These are phyloP conservation scores for Rhodotorula sp. DNA, from an alignment of 1,284 basidiomycete genomes.

Conservation along the genomic window DNA sequence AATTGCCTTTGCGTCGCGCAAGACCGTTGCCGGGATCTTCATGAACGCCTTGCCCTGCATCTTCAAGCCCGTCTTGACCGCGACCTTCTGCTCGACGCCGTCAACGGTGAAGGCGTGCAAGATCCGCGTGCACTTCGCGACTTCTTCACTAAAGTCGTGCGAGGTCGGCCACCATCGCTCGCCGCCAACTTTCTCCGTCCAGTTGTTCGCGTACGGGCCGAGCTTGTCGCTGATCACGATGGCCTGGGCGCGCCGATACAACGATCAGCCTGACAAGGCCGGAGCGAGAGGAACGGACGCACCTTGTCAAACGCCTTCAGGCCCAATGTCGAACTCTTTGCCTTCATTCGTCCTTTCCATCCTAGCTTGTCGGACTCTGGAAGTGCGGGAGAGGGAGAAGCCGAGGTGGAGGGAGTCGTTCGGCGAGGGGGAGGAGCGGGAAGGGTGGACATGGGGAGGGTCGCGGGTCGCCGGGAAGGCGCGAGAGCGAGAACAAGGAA, in stretches of 20 bases:
- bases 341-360: conserved; percentile 18
- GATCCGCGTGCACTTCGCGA: conserved; percentile 52
- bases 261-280: neutral
- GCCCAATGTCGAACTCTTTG: conserved; percentile 9
- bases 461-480: too few relatives aligned
- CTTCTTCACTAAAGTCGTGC: conserved; percentile 53
- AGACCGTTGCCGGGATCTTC: conserved; percentile 57
- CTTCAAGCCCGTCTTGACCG: conserved; percentile 37
- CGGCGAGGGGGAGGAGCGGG: neutral
- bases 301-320: conserved; percentile 24
- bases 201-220: conserved; percentile 40
- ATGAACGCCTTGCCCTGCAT: conserved; percentile 52
- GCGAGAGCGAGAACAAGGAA: neutral
- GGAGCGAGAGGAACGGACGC: neutral
- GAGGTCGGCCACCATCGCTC: conserved; percentile 51
- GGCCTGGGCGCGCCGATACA: neutral
- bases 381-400: neutral
- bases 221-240: conserved; percentile 29
- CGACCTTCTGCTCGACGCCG: conserved; percentile 42
- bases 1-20: conserved; percentile 50
- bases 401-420: neutral
- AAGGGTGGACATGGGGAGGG: neutral
- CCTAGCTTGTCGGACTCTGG: neutral
- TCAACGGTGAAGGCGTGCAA: conserved; percentile 53
- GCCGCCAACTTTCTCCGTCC: too few relatives aligned